phyloP scores from a whole-genome alignment of 176 grass and related monocot genomes.

The Hyparrhenia diplandra region DNA sequence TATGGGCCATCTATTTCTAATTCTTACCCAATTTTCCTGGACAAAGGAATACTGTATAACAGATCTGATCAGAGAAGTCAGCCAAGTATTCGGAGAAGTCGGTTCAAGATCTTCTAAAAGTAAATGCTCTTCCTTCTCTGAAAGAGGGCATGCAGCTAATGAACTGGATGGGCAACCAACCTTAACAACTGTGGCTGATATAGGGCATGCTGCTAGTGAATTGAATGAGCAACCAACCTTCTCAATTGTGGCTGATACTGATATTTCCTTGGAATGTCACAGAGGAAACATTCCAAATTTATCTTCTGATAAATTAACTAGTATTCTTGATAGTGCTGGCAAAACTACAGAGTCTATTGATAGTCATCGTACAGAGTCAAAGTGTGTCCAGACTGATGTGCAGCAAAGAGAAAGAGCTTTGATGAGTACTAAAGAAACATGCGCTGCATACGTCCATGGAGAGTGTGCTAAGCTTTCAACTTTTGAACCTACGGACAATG shows the following conservation, averaged over 20 bases:
- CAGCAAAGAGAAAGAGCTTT: slow-evolving; percentile 44
- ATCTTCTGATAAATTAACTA: slow-evolving; percentile 9
- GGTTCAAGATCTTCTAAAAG: slow-evolving; percentile 34
- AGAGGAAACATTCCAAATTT: slow-evolving; percentile 19
- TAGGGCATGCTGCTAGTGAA: slow-evolving; percentile 12
- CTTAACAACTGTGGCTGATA: slow-evolving; percentile 18
- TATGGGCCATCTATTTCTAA: slow-evolving; percentile 22
- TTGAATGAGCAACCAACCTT: slow-evolving; percentile 15
- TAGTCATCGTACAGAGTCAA: background rate
- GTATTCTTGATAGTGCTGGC: background rate
- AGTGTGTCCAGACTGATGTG: slow-evolving; percentile 8
- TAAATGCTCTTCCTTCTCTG: slow-evolving; percentile 26
- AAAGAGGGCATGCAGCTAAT: slow-evolving; percentile 11
- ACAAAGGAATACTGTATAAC: slow-evolving; percentile 32
- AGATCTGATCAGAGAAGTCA: slow-evolving; percentile 27
- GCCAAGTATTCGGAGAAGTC: slow-evolving; percentile 24
- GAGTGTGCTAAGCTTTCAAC: slow-evolving; percentile 38
- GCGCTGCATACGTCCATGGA: slow-evolving; percentile 16
- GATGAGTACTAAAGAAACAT: slow-evolving; percentile 57
- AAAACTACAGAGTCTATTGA: background rate
- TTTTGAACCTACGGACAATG: slow-evolving; percentile 33
- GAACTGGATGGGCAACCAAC: slow-evolving; percentile 14
- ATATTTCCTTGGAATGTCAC: slow-evolving; percentile 30
- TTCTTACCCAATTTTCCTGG: slow-evolving; percentile 38
- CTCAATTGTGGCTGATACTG: slow-evolving; percentile 16